Evolutionary conservation across 345 rosid genomes (phyloP), one percentile per base, ranked within the genome.

Genomic region (Bruguiera sexangula): DNA sequence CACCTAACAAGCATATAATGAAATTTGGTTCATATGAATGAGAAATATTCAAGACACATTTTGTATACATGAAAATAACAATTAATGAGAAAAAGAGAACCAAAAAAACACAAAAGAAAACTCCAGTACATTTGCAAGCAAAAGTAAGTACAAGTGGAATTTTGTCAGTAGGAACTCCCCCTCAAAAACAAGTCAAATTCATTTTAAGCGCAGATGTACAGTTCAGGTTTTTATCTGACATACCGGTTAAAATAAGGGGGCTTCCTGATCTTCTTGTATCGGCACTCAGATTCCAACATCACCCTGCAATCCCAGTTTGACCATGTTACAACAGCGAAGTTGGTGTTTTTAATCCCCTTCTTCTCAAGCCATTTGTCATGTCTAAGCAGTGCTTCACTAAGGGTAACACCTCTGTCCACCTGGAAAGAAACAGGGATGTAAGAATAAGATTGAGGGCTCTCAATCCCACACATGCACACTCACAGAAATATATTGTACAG

Each of bases 291-390:
- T 69, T 82, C 85, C 83, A 82, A 56, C 85, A 82, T 79, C 69
- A 82, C 83, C 26, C 74, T 79, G 63, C 85, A 82, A 72, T 82
- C 85, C 83, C 85, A 82, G 60, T 79, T 80, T 3, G 85, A 77
- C 85, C 85, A 82, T 48, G 85, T 79, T 24, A 82, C 85, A 46
- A 79, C 76, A 34, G 79, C 85, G 39, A 82, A 82, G 66, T 75
- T 82, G 15, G 78, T 60, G 61, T 58, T 74, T 65, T 82, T 82
- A 52, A 82, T 79, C 65, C 85, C 85, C 66, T 77, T 82, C 68
- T 77, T 75, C 75, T 77, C 85, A 56, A 82, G 85, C 85, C 85
- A 82, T 70, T 79, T 77, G 67, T 82, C 83, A 67, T 82, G 85
- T 70, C 75, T 77, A 50, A 82, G 77, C 31, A 82, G 85, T 52